phyloP scores from a whole-genome alignment of 192 early-diverging fungal genomes.

The Coemansia sp. region DNA sequence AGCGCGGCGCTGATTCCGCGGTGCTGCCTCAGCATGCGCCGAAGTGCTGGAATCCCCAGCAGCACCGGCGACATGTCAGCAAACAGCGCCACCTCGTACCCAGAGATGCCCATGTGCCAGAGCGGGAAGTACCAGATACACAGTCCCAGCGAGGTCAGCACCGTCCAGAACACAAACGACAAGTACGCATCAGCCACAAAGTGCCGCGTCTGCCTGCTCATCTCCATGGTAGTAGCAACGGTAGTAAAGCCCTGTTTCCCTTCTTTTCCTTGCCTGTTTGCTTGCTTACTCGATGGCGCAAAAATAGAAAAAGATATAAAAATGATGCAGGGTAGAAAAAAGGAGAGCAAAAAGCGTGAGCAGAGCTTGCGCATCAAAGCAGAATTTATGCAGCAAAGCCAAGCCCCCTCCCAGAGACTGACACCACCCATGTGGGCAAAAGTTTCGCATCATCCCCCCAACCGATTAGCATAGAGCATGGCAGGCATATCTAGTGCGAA shows the following conservation, averaged over 20 bases:
- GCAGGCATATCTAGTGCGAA: no score
- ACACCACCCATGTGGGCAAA: no score
- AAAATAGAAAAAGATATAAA: conserved; percentile 3
- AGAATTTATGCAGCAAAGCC: background rate
- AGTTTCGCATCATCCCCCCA: no score
- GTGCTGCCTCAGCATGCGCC: conserved; percentile 54
- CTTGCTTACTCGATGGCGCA: background rate
- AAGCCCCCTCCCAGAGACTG: background rate
- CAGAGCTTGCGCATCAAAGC: background rate
- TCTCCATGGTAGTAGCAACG: background rate
- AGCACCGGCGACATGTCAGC: conserved; percentile 59
- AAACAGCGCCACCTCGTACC: conserved; percentile 72
- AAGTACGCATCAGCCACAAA: conserved; percentile 67
- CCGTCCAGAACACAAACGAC: conserved; percentile 82
- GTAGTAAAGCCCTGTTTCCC: background rate
- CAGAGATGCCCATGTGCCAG: conserved; percentile 84
- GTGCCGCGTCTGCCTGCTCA: conserved; percentile 20
- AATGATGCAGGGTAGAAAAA: conserved; percentile 3
- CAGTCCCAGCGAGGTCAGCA: conserved; percentile 67
- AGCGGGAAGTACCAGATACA: conserved; percentile 81
- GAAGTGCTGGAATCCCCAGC: conserved; percentile 58
- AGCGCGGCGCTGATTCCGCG: conserved; percentile 58
- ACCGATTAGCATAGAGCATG: no score
- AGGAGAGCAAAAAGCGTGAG: conserved; percentile 1
- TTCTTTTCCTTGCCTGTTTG: background rate